Conservation (phyloP, 371 early-diverging fungal species). For the Mucor saturninus region DNA sequence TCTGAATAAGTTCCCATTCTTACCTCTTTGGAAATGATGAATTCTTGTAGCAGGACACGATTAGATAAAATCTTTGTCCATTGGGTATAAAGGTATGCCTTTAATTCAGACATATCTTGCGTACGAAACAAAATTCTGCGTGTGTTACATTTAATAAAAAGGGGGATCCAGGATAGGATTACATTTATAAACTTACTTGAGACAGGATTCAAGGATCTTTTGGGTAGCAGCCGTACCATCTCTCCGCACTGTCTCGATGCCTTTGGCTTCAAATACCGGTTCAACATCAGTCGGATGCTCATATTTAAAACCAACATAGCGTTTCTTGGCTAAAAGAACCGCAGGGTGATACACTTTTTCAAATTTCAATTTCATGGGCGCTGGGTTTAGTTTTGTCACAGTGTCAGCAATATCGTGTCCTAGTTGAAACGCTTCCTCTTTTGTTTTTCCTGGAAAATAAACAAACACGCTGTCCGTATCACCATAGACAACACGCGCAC, state of each 20-base stretch:
- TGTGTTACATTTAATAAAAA: background rate
- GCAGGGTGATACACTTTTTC: slow-evolving; percentile 93
- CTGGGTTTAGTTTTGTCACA: slow-evolving; percentile 74
- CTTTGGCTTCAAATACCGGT: slow-evolving; percentile 92
- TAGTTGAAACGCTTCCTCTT: slow-evolving; percentile 76
- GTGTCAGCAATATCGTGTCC: slow-evolving; percentile 79
- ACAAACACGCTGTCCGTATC: slow-evolving; percentile 94
- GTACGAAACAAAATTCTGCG: slow-evolving; percentile 75
- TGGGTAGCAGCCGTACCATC: slow-evolving; percentile 83
- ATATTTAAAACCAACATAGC: slow-evolving; percentile 88
- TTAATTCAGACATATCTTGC: slow-evolving; percentile 81
- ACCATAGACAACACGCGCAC: slow-evolving; percentile 86
- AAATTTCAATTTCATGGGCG: slow-evolving; percentile 86
- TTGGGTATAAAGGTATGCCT: slow-evolving; percentile 70
- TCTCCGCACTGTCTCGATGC: slow-evolving; percentile 91
- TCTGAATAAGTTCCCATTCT: slow-evolving; percentile 62
- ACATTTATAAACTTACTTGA: slow-evolving; percentile 61
- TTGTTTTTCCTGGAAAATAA: slow-evolving; percentile 68
- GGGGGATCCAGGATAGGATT: background rate
- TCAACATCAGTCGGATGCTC: slow-evolving; percentile 60
- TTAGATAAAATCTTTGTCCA: slow-evolving; percentile 74
- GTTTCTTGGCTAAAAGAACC: slow-evolving; percentile 86
- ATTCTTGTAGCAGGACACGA: slow-evolving; percentile 72
- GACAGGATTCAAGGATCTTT: slow-evolving; percentile 73
- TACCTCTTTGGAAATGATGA: slow-evolving; percentile 88